Conservation (phyloP, 176 grass and related monocot genomes). For the Pharus latifolius region DNA sequence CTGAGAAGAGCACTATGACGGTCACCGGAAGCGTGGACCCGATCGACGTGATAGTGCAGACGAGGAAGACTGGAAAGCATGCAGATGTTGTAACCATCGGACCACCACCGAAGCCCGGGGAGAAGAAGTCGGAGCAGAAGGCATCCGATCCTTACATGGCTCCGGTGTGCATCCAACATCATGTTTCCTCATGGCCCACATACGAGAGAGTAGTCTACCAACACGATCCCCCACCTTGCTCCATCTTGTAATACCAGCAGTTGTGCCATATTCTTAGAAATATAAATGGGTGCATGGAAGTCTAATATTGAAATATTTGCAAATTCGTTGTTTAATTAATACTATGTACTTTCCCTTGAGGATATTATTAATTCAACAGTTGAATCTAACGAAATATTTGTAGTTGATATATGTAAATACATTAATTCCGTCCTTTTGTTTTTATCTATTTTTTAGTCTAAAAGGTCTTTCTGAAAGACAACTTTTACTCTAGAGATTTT, state of each 20-base stretch:
- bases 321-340: too few species aligned
- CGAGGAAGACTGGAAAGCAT: conserved; percentile 48
- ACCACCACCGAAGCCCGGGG: conserved; percentile 35
- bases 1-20: conserved; percentile 48
- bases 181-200: conserved; percentile 5
- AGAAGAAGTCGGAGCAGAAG: conserved; percentile 28
- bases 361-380: too few species aligned
- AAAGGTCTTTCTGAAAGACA: too few species aligned
- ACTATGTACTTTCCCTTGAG: too few species aligned
- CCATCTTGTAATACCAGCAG: conserved; percentile 21
- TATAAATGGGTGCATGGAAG: too few species aligned
- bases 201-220: conserved; percentile 26
- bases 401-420: too few species aligned
- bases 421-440: too few species aligned
- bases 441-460: too few species aligned
- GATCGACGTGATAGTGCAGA: conserved; percentile 43
- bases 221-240: conserved; percentile 18
- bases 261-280: too few species aligned
- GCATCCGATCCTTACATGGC: not conserved
- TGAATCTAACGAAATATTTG: too few species aligned
- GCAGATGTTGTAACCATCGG: conserved; percentile 43
- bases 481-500: too few species aligned
- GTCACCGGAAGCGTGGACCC: conserved; percentile 60
- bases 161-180: conserved; percentile 26
- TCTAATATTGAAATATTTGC: too few species aligned